A percentile compares a stretch with the other conserved stretches of the same genome.
Evolutionary conservation across 2,329 filamentous ascomycete species (phyloP).

Genomic region (Phialocephala sp.): DNA sequence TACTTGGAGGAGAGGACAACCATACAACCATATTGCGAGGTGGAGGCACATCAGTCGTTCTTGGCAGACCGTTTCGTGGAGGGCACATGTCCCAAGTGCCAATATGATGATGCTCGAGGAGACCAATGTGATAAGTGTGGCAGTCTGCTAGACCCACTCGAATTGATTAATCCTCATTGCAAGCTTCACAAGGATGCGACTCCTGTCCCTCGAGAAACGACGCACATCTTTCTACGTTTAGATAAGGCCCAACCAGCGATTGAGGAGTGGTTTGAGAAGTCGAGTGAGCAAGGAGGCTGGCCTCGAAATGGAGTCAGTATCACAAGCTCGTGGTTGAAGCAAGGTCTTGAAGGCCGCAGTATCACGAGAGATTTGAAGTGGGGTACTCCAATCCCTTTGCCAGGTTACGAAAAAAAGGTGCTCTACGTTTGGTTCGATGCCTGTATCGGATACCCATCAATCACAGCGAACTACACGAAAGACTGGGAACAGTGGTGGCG

Average conservation of each 20-base stretch:
- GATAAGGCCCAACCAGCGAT: slow-evolving; percentile 82
- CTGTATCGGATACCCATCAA: slow-evolving; percentile 94
- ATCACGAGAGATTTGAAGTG: slow-evolving; percentile 94
- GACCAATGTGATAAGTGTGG: slow-evolving; percentile 81
- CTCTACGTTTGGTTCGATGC: slow-evolving; percentile 90
- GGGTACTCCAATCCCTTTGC: slow-evolving; percentile 65
- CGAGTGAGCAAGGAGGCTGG: slow-evolving; percentile 78
- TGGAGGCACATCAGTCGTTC: slow-evolving; percentile 74
- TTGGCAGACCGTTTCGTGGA: slow-evolving; percentile 87
- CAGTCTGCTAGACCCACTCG: slow-evolving; percentile 60
- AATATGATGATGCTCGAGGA: slow-evolving; percentile 72
- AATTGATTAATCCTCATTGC: slow-evolving; percentile 83
- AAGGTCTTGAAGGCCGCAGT: slow-evolving; percentile 83
- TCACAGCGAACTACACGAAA: slow-evolving; percentile 86
- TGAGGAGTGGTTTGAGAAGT: slow-evolving; percentile 76
- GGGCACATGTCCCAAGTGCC: slow-evolving; percentile 77
- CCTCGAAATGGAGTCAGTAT: slow-evolving; percentile 76
- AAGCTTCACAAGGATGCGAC: slow-evolving; percentile 82
- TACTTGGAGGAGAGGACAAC: slow-evolving; percentile 87
- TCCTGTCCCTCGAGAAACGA: slow-evolving; percentile 81
- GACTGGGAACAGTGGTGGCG: slow-evolving; percentile 97
- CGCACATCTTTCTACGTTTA: slow-evolving; percentile 87
- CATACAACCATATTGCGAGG: slow-evolving; percentile 88
- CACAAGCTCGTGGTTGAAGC: slow-evolving; percentile 79
- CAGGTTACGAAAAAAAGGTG: slow-evolving; percentile 75